Base-by-base conservation (phyloP, 768 basidiomycete genomes). In the Suillus occidentalis region DNA sequence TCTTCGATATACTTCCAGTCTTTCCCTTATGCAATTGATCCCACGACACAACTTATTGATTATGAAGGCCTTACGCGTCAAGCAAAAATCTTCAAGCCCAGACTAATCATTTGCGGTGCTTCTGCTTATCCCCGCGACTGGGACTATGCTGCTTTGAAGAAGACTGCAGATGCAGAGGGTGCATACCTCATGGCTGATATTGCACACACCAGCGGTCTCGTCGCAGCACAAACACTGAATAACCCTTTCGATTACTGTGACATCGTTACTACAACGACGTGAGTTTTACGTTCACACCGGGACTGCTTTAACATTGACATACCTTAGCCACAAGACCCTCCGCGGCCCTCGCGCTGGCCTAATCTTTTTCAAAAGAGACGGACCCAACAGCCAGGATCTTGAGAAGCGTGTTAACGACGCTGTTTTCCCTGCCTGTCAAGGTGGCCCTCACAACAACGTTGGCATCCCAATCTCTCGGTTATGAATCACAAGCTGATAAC, bases 1-100 rank as follows among this genome's bases (percentile, higher is more conserved):
- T 99, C 97, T 28, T 99, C 97, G 22, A 98, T 99, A 82, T 99
- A 99, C 84, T 99, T 99, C 91, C 96, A 99, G 77, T 97, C 97
- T 43, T 84, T 97, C 75, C 97, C 97, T 55, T 99, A 99, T 72
- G 88, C 85, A 57, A 89, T 96, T 65, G 86, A 89, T 73, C 89
- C 91, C 57, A 79, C 87, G 52, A 92, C 90, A 63, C 90, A 97
- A 75, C 84, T 97, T 69, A 87, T 99, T 70, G 96, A 98, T 82
- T 99, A 98, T 78, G 82, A 80, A 42, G 83, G 78, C 34, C 86
- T 99, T 72, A 86, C 87, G 60, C 82, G 86, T 66, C 94, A 97
- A 76, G 96, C 96, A 60, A 90, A 91, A 74, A 85, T 97, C 72
- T 99, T 94, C 89, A 98, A 98, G 76, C 97, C 97, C 63, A 86